Percentiles rank a stretch among this genome's conserved stretches.
phyloP scores from a whole-genome alignment of 257 asterid species.

The Solanum okadae region DNA sequence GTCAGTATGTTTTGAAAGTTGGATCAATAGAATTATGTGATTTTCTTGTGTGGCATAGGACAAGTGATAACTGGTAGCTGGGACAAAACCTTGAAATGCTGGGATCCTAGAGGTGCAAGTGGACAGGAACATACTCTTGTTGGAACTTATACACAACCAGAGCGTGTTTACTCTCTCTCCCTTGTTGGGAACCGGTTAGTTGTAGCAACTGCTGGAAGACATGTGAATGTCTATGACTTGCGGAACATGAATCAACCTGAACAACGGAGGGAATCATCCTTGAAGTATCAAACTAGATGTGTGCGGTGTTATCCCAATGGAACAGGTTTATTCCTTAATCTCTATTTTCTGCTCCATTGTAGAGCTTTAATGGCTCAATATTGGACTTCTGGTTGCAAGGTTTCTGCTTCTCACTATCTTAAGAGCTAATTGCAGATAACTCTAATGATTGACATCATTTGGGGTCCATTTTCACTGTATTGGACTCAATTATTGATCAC shows the following conservation, averaged over 20 bases:
- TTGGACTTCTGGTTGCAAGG: not conserved
- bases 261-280: constrained; percentile 85
- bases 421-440: not conserved
- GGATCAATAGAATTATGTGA: not conserved
- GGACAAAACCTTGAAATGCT: constrained; percentile 93
- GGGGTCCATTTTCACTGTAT: not conserved
- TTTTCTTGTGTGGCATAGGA: constrained; percentile 30
- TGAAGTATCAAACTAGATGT: constrained; percentile 92
- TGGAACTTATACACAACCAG: constrained; percentile 88
- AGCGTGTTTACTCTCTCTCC: constrained; percentile 89
- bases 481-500: not conserved
- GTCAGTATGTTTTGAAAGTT: not conserved
- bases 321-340: constrained; percentile 46
- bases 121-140: constrained; percentile 86
- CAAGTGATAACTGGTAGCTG: constrained; percentile 99
- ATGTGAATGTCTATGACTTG: constrained; percentile 86
- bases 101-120: constrained; percentile 98
- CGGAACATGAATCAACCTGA: constrained; percentile 96
- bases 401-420: not conserved
- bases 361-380: not conserved
- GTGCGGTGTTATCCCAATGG: constrained; percentile 92
- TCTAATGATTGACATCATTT: not conserved
- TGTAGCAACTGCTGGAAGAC: constrained; percentile 97
- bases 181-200: constrained; percentile 83
- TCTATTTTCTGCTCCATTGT: not conserved